phyloP scores from a whole-genome alignment of 768 basidiomycete genomes.

The Trametes punicea region DNA sequence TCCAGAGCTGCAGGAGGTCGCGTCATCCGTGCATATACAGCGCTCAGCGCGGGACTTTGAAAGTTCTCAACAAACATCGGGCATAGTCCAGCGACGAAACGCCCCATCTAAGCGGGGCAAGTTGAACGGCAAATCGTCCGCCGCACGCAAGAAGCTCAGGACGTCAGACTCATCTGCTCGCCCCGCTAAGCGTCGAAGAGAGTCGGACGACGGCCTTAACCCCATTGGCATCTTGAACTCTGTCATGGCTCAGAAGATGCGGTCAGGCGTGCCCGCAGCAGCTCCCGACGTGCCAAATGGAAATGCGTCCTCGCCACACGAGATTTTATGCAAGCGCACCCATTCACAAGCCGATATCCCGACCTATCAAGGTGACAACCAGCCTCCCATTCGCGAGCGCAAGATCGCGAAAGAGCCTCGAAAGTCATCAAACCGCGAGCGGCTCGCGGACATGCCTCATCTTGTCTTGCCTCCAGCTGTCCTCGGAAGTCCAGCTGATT shows the following conservation, averaged over 20 bases:
- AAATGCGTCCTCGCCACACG: not conserved
- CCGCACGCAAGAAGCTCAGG: not conserved
- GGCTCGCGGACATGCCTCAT: not conserved
- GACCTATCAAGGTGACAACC: not conserved
- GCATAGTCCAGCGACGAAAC: not conserved
- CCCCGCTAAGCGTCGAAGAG: slow-evolving; percentile 1
- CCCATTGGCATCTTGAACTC: not conserved
- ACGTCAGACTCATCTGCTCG: not conserved
- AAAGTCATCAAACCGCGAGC: not conserved
- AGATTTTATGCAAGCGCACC: not conserved
- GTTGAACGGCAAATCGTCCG: not conserved
- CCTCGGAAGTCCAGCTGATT: not conserved
- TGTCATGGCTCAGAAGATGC: not conserved
- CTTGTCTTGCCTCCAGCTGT: not conserved
- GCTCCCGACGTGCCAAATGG: not conserved
- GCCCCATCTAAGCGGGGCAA: not conserved
- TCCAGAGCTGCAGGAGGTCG: too few species aligned
- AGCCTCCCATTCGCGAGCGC: not conserved
- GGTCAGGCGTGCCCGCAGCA: not conserved
- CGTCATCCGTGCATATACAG: too few species aligned
- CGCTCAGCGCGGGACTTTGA: too few species aligned
- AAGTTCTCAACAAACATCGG: too few species aligned
- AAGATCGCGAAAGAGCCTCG: not conserved
- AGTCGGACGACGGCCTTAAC: not conserved
- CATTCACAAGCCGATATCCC: not conserved